A percentile compares a stretch with the other conserved stretches of the same genome.
Conservation (phyloP, 805 yeast species). For the Maudiozyma serrabonitensis region DNA sequence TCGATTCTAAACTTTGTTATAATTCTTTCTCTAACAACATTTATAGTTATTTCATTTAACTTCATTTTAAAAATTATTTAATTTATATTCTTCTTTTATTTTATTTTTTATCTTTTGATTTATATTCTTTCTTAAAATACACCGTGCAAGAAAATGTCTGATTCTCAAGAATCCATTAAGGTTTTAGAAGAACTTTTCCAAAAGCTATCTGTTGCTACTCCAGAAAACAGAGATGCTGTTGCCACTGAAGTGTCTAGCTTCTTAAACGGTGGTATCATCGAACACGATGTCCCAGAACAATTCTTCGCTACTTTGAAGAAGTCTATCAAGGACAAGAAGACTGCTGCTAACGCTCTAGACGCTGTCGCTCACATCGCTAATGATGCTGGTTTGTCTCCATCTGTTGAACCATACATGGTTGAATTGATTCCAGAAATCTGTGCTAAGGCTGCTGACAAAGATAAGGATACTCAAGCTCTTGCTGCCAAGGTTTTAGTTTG, state of each 20-base stretch:
- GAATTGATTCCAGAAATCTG: slow-evolving; percentile 61
- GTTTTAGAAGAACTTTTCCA: slow-evolving; percentile 90
- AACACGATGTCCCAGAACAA: slow-evolving; percentile 91
- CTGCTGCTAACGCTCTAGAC: slow-evolving; percentile 68
- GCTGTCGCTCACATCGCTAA: slow-evolving; percentile 83
- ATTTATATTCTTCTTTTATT: background rate
- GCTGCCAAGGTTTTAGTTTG: slow-evolving; percentile 73
- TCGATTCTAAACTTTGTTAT: too few relatives aligned
- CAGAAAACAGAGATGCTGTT: slow-evolving; percentile 75
- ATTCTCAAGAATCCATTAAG: slow-evolving; percentile 43
- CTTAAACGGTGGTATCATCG: slow-evolving; percentile 93
- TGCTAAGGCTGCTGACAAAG: slow-evolving; percentile 85
- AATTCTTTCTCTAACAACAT: too few relatives aligned
- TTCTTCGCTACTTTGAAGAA: slow-evolving; percentile 72
- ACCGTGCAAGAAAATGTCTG: slow-evolving; percentile 31
- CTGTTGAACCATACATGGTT: slow-evolving; percentile 93
- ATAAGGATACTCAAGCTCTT: slow-evolving; percentile 56
- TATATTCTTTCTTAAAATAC: slow-evolving; percentile 1
- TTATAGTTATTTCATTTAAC: background rate
- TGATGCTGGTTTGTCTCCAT: slow-evolving; percentile 68
- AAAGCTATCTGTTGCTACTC: slow-evolving; percentile 80
- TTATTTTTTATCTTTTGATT: background rate
- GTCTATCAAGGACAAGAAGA: slow-evolving; percentile 76
- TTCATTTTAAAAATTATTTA: background rate
- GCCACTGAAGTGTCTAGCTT: slow-evolving; percentile 86